Percentiles rank a stretch among this genome's conserved stretches.
Evolutionary conservation across 441 rosid species (phyloP).

Genomic region (Erodium moschatum): DNA sequence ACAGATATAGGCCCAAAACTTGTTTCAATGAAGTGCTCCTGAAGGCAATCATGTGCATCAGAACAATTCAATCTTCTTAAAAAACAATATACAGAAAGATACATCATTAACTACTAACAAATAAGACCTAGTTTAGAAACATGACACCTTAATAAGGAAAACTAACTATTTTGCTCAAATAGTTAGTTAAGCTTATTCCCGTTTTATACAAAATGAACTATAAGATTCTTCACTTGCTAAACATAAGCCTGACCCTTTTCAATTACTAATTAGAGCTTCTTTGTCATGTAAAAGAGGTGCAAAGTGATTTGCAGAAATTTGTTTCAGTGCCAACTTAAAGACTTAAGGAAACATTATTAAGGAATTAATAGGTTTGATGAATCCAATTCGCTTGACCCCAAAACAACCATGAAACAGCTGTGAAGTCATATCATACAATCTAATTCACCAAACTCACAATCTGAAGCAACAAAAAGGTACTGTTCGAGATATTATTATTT

Average conservation of each 20-base stretch:
- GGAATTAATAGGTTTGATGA: not conserved
- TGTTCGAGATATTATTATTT: no score
- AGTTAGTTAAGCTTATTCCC: not conserved
- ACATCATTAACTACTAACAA: not conserved
- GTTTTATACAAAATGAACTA: not conserved
- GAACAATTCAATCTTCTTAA: not conserved
- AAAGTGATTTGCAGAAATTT: not conserved
- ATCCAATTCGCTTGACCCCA: not conserved
- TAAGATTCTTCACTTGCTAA: not conserved
- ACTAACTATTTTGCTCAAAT: not conserved
- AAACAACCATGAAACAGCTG: not conserved
- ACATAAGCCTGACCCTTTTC: not conserved
- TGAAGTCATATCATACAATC: not conserved
- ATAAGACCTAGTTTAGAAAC: not conserved
- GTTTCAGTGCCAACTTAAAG: not conserved
- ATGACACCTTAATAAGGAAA: slow-evolving; percentile 4
- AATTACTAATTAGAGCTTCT: not conserved
- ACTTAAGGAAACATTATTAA: not conserved
- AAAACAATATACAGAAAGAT: not conserved
- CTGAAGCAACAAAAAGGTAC: not conserved
- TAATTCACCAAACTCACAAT: not conserved
- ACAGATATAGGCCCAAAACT: slow-evolving; percentile 20
- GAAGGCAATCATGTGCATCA: slow-evolving; percentile 2
- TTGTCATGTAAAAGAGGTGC: not conserved
- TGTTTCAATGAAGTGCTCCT: slow-evolving; percentile 25